Base-by-base conservation (phyloP, 805 yeast species). In the Schizosaccharomyces octosporus region DNA sequence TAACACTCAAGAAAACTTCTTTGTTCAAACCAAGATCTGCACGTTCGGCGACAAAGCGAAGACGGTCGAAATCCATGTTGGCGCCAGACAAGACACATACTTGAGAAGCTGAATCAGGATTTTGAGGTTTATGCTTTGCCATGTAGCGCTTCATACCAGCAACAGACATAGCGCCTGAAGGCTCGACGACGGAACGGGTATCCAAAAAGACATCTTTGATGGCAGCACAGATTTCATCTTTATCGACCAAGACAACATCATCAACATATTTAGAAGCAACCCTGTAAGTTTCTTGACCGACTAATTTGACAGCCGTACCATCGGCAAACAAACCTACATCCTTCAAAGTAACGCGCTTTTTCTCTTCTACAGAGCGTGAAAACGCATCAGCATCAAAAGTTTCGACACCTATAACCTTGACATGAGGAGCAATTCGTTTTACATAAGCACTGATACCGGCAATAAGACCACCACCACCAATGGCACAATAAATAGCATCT, bases 1-100 rank as follows among this genome's bases (percentile, higher is more conserved):
- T 83, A 19, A 89, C 87, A 59, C 85, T 80, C 77, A 93, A 76
- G 68, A 94, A 90, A 5, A 87, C 95, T 74, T 93, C 99, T 66
- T 84, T 86, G 62, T 97, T 98, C 71, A 90, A 97, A 73, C 98
- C 99, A n/a, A 93, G 78, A 61, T 87, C 94, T 15, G 98, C 97
- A 72, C 99, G 83, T 72, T 93, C 99, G 63, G 95, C 81, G 24
- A 93, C 97, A 72, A 93, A 93, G 70, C 99, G 79, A 67, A 93
- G 77, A 67, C 99, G 79, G 72, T 90, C 98, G 70, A 93, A 93
- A 74, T 94, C 90, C 95, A 93, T 89, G 73, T 93, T 93, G 43
- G 99, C 99, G 63, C 99, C 99, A 24, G 95, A 84, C 27, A 93
- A 78, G 5, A 97, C 90, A 48, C 86, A 84, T 67, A 87, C 88